phyloP scores from a whole-genome alignment of 352 stramenopile species.

The Pythium scleroteichum region DNA sequence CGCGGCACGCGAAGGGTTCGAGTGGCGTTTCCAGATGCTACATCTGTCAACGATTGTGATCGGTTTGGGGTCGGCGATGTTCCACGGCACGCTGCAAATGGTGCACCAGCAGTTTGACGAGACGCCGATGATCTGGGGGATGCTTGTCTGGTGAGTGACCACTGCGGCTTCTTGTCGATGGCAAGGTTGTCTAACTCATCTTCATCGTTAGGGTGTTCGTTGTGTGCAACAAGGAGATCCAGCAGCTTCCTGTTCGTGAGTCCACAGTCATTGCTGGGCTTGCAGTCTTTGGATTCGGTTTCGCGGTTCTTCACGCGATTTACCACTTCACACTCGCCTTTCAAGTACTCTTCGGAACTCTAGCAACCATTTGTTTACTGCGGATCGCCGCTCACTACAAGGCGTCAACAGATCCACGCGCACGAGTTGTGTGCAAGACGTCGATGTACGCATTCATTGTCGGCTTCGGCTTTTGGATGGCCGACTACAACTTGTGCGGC shows the following conservation, averaged over 20 bases:
- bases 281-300: conserved; percentile 47
- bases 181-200: neutral
- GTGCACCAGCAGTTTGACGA: conserved; percentile 83
- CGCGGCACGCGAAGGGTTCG: conserved; percentile 61
- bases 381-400: conserved; percentile 59
- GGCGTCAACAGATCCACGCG: conserved; percentile 42
- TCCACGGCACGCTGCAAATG: conserved; percentile 82
- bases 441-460: conserved; percentile 63
- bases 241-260: conserved; percentile 39
- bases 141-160: conserved; percentile 57
- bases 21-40: conserved; percentile 70
- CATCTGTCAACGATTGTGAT: conserved; percentile 77
- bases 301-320: conserved; percentile 69
- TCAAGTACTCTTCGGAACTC: conserved; percentile 63
- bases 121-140: conserved; percentile 84
- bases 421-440: conserved; percentile 48
- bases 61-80: conserved; percentile 84
- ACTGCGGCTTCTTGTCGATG: neutral
- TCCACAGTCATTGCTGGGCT: conserved; percentile 46
- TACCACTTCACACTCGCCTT: conserved; percentile 77
- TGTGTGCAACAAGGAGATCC: conserved; percentile 73
- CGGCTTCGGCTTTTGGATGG: conserved; percentile 62
- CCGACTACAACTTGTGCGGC: conserved; percentile 78
- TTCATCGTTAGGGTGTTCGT: conserved; percentile 59
- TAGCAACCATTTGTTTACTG: conserved; percentile 45